Evolutionary conservation across 331 rosid species (phyloP).

Genomic region (Acacia concinna): DNA sequence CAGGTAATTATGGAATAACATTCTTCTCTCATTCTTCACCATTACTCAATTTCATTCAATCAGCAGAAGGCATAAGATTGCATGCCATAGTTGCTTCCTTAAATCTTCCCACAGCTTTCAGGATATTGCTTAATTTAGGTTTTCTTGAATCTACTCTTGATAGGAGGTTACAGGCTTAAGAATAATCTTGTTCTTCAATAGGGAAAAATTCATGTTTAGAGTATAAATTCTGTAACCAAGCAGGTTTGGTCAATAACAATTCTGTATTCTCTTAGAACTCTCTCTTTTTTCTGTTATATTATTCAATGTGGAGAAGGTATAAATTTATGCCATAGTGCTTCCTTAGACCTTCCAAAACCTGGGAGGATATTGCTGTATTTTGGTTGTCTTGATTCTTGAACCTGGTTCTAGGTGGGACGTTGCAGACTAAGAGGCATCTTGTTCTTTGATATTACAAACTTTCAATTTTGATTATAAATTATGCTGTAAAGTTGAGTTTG

Average conservation of each 20-base stretch:
- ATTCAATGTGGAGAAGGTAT: not conserved
- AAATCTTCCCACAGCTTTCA: slow-evolving; percentile 17
- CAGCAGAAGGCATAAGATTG: not conserved
- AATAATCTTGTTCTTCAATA: not conserved
- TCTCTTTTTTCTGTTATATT: not conserved
- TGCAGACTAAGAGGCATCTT: not conserved
- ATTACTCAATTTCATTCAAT: not conserved
- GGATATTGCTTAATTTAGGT: slow-evolving; percentile 1
- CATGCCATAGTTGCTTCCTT: slow-evolving; percentile 13
- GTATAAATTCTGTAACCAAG: not conserved
- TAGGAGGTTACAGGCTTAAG: slow-evolving; percentile 1
- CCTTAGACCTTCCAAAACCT: slow-evolving; percentile 15
- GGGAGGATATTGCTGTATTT: slow-evolving; percentile 9
- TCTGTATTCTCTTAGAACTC: not conserved
- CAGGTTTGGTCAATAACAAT: not conserved
- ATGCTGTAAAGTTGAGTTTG: not conserved
- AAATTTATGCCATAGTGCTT: slow-evolving; percentile 13
- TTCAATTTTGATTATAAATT: not conserved
- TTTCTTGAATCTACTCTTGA: slow-evolving; percentile 3
- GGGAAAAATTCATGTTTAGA: not conserved
- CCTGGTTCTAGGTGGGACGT: slow-evolving; percentile 1
- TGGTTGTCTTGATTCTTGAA: slow-evolving; percentile 6
- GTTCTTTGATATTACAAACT: not conserved
- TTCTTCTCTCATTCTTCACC: not conserved
- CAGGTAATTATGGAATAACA: slow-evolving; percentile 47